Conservation (phyloP, 2,329 filamentous ascomycete species). For the Fusarium transvaalense region DNA sequence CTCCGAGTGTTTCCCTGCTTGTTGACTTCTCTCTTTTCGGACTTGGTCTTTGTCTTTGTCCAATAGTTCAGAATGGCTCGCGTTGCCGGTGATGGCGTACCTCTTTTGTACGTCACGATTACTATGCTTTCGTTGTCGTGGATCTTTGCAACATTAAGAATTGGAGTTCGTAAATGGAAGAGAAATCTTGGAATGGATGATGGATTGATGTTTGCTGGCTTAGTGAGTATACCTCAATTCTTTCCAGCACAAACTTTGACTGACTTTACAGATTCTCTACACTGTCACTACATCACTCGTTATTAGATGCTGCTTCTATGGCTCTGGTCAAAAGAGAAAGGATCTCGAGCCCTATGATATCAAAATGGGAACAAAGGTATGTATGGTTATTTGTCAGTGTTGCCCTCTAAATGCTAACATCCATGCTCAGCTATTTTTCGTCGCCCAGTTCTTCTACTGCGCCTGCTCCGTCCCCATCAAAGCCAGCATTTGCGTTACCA, state of each 20-base stretch:
- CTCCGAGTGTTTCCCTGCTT: not conserved
- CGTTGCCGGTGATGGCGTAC: slow-evolving; percentile 31
- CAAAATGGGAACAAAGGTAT: slow-evolving; percentile 39
- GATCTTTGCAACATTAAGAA: slow-evolving; percentile 11
- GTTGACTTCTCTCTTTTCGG: not conserved
- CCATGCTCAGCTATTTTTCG: slow-evolving; percentile 38
- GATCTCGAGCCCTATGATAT: not conserved
- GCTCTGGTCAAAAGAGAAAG: slow-evolving; percentile 27
- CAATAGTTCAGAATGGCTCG: slow-evolving; percentile 17
- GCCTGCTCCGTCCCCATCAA: slow-evolving; percentile 46
- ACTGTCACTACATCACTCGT: slow-evolving; percentile 31
- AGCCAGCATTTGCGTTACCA: slow-evolving; percentile 46
- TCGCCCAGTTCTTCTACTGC: slow-evolving; percentile 41
- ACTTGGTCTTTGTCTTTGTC: not conserved
- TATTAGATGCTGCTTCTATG: slow-evolving; percentile 37
- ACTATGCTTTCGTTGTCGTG: slow-evolving; percentile 34
- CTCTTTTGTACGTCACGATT: slow-evolving; percentile 35
- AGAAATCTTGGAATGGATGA: slow-evolving; percentile 39
- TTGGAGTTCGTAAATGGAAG: slow-evolving; percentile 34
- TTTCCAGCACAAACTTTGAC: not conserved
- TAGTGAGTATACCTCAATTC: slow-evolving; percentile 11
- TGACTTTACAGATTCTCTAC: slow-evolving; percentile 24
- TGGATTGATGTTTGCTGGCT: slow-evolving; percentile 39
- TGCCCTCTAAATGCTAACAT: not conserved
- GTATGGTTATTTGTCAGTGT: not conserved